phyloP scores from a whole-genome alignment of 2,329 filamentous ascomycete species.

The Dactylellina cionopaga region DNA sequence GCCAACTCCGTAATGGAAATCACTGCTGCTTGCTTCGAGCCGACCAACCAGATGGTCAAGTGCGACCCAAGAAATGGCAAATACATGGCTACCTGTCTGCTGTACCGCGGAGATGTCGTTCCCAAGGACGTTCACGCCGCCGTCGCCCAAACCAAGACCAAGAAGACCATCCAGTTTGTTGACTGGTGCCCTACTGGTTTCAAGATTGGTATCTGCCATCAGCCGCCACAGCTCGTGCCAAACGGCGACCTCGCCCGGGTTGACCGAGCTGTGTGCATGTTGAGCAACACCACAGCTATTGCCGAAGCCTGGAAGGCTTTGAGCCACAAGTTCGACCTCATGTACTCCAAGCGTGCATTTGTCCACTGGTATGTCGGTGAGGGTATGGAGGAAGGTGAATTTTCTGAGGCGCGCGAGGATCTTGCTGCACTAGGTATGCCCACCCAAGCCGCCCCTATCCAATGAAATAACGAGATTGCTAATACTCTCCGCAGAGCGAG shows the following conservation, averaged over 20 bases:
- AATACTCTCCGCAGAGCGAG: slow-evolving; percentile 71
- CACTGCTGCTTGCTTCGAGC: slow-evolving; percentile 99
- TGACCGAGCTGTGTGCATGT: slow-evolving; percentile 99
- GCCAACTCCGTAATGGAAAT: slow-evolving; percentile 98
- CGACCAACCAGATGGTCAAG: slow-evolving; percentile 99
- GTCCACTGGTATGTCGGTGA: slow-evolving; percentile 99
- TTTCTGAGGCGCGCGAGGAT: slow-evolving; percentile 98
- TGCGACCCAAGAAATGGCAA: slow-evolving; percentile 98
- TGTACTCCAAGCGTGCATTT: slow-evolving; percentile 99
- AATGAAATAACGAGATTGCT: neutral
- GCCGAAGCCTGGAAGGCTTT: slow-evolving; percentile 97
- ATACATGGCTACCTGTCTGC: slow-evolving; percentile 98
- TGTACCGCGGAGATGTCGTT: slow-evolving; percentile 98
- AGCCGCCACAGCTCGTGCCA: slow-evolving; percentile 92
- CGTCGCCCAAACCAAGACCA: slow-evolving; percentile 97
- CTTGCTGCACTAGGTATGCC: slow-evolving; percentile 77
- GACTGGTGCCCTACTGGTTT: slow-evolving; percentile 99
- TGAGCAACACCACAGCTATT: slow-evolving; percentile 98
- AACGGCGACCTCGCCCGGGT: slow-evolving; percentile 98
- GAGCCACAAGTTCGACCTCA: slow-evolving; percentile 98
- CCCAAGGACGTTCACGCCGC: slow-evolving; percentile 93
- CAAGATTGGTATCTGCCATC: slow-evolving; percentile 99
- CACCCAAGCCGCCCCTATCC: neutral
- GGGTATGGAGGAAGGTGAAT: slow-evolving; percentile 99
- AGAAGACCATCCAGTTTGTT: slow-evolving; percentile 98